A percentile compares a stretch with the other conserved stretches of the same genome.
These are phyloP conservation scores for Canavalia gladiata DNA, from an alignment of 306 rosid genomes.

Conservation along the genomic window DNA sequence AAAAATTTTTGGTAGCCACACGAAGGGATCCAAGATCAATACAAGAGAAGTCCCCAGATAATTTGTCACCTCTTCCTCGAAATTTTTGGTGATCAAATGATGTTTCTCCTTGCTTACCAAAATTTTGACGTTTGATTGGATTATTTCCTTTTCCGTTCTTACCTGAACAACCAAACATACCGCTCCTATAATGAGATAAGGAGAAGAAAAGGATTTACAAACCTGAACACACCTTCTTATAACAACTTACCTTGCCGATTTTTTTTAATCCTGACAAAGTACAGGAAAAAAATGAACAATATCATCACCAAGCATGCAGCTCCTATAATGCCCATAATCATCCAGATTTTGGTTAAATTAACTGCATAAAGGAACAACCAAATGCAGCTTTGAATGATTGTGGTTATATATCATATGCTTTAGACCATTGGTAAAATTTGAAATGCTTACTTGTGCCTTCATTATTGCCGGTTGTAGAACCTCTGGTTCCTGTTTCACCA, in stretches of 20 bases:
- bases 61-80: conserved; percentile 7
- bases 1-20: conserved; percentile 67
- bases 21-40: conserved; percentile 60
- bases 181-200: too few species aligned
- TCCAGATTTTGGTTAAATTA: conserved; percentile 47
- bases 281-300: conserved; percentile 45
- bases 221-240: not conserved
- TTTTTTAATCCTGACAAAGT: conserved; percentile 40
- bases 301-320: conserved; percentile 45
- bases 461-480: conserved; percentile 34
- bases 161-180: conserved; percentile 23
- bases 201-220: not conserved
- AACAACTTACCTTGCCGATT: conserved; percentile 43
- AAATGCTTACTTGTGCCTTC: conserved; percentile 49
- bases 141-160: conserved; percentile 24
- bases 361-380: conserved; percentile 53
- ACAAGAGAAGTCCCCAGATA: conserved; percentile 50
- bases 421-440: not conserved
- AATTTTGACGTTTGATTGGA: not conserved
- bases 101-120: not conserved
- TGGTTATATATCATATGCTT: too few species aligned
- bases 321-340: conserved; percentile 35
- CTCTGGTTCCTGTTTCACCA: conserved; percentile 37
- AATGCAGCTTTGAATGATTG: not conserved
- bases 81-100: conserved; percentile 15